A percentile compares a stretch with the other conserved stretches of the same genome.
phyloP scores from a whole-genome alignment of 2,329 filamentous ascomycete species.

The Verticillium isaacii region DNA sequence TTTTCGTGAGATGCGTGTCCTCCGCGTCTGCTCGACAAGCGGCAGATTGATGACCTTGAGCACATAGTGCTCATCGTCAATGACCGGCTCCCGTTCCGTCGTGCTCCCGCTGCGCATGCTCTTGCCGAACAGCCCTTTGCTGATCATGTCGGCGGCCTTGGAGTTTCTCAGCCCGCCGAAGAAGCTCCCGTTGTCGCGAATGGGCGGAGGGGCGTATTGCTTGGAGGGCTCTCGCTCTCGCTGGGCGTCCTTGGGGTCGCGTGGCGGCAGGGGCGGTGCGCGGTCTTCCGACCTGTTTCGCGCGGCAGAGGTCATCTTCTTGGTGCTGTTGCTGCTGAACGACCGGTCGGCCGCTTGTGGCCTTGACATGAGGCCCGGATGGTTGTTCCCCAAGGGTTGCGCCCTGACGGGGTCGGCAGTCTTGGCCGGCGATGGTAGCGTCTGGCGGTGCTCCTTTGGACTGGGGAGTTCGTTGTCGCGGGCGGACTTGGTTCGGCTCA shows the following conservation, averaged over 20 bases:
- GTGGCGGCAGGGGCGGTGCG: slow-evolving; percentile 23
- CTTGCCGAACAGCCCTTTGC: slow-evolving; percentile 80
- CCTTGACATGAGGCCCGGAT: slow-evolving; percentile 53
- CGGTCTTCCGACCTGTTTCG: slow-evolving; percentile 74
- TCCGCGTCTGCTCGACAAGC: slow-evolving; percentile 82
- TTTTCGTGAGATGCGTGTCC: slow-evolving; percentile 84
- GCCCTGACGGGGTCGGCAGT: slow-evolving; percentile 31
- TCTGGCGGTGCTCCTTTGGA: slow-evolving; percentile 26
- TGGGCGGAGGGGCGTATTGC: slow-evolving; percentile 25
- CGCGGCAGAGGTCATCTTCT: slow-evolving; percentile 60
- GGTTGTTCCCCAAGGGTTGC: slow-evolving; percentile 21
- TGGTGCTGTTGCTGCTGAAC: slow-evolving; percentile 63
- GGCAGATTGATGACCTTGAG: slow-evolving; percentile 82
- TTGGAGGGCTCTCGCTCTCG: slow-evolving; percentile 44
- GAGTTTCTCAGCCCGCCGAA: slow-evolving; percentile 70
- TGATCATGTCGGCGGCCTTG: slow-evolving; percentile 74
- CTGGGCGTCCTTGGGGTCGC: slow-evolving; percentile 40
- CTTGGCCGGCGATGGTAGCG: slow-evolving; percentile 20
- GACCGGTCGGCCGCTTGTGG: slow-evolving; percentile 62
- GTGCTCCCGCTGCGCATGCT: slow-evolving; percentile 67
- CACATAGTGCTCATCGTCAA: slow-evolving; percentile 80
- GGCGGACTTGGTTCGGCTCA: slow-evolving; percentile 47
- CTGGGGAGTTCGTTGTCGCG: slow-evolving; percentile 42
- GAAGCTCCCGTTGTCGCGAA: slow-evolving; percentile 60
- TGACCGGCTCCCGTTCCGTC: slow-evolving; percentile 56